Conservation (phyloP, 345 rosid species). For the Arabidopsis arenosa region DNA sequence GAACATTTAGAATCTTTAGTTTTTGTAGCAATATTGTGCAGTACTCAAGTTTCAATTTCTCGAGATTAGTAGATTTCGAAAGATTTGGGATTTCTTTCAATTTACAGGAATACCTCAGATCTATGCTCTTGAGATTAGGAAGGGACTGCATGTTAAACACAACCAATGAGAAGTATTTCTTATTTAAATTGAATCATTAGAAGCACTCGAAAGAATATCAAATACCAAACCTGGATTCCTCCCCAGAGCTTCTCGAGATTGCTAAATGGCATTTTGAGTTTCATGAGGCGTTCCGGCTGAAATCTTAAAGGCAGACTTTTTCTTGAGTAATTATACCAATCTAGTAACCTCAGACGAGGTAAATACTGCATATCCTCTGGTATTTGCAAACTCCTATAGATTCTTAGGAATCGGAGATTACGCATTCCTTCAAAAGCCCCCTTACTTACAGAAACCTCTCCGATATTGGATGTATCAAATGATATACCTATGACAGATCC, state of each 20-base stretch:
- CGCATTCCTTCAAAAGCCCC: conserved; percentile 29
- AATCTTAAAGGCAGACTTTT: conserved; percentile 29
- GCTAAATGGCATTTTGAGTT: neutral
- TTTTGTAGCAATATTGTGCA: too few species aligned
- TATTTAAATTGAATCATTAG: neutral
- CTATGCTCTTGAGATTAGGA: conserved; percentile 34
- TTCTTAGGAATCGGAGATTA: conserved; percentile 28
- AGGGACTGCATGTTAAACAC: conserved; percentile 25
- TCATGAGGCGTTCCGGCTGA: neutral
- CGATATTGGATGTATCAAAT: neutral
- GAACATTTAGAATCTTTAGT: neutral
- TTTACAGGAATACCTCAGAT: conserved; percentile 16
- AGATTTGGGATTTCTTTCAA: conserved; percentile 43
- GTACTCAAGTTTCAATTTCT: conserved; percentile 2
- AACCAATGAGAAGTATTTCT: neutral
- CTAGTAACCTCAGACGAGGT: conserved; percentile 4
- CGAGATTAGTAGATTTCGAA: conserved; percentile 22
- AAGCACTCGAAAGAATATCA: neutral
- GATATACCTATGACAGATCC: conserved; percentile 27
- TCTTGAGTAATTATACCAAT: conserved; percentile 16
- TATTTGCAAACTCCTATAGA: neutral
- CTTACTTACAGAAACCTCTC: neutral
- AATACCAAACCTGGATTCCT: conserved; percentile 35
- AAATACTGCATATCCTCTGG: conserved; percentile 12
- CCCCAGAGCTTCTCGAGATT: conserved; percentile 38